phyloP scores from a whole-genome alignment of 73 alveolate genomes.

The Durusdinium trenchii region DNA sequence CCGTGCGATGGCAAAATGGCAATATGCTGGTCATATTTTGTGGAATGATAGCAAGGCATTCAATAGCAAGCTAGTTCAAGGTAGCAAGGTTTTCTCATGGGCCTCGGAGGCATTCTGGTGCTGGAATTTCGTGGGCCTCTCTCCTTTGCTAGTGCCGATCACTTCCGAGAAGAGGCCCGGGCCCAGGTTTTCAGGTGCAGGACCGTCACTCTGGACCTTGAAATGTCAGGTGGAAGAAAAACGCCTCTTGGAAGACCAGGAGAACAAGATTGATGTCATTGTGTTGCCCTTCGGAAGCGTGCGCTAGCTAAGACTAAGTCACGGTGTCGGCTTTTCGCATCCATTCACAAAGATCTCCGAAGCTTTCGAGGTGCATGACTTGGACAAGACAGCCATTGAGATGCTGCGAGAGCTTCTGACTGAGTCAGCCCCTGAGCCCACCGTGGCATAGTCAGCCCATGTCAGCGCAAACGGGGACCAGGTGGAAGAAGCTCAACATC shows the following conservation, averaged over 20 bases:
- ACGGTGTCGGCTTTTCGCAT: no score
- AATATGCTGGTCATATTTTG: no score
- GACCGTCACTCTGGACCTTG: no score
- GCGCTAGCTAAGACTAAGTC: neutral
- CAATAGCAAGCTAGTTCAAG: no score
- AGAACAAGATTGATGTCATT: neutral
- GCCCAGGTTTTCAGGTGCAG: no score
- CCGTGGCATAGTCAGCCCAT: neutral
- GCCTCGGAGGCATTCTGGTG: no score
- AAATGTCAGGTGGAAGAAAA: slow-evolving; percentile 16
- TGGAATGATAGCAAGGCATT: no score
- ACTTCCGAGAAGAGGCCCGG: slow-evolving; percentile 73
- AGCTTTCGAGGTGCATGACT: neutral
- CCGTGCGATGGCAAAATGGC: no score
- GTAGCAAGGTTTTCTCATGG: no score
- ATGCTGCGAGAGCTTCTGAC: slow-evolving; percentile 23
- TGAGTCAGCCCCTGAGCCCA: neutral
- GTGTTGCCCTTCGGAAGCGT: slow-evolving; percentile 33
- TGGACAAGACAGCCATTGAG: slow-evolving; percentile 49
- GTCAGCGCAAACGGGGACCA: neutral
- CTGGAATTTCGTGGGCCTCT: slow-evolving; percentile 84
- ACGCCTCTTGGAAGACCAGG: slow-evolving; percentile 21
- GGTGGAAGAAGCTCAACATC: slow-evolving; percentile 25
- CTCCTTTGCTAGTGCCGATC: slow-evolving; percentile 71
- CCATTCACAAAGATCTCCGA: neutral